Evolutionary conservation across 2,329 filamentous ascomycete genomes (phyloP), one percentile per base, ranked within the genome.

Genomic region (Metarhizium brunneum): DNA sequence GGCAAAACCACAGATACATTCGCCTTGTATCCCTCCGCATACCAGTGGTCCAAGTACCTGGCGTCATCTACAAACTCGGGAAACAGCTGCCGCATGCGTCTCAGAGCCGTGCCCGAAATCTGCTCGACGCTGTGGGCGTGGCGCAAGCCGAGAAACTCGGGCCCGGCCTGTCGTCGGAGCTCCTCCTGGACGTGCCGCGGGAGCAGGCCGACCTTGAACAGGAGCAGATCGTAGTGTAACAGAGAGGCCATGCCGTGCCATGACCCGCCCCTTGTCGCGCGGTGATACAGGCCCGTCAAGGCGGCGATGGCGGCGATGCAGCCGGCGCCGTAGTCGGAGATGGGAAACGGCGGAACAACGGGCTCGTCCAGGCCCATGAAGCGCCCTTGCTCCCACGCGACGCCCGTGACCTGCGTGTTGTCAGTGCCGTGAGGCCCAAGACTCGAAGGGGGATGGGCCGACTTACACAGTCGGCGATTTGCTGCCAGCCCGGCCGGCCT

Each of bases 281-380:
- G 77, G 61, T 79, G 77, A 62, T 82, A 83, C 8, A 89, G 73
- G 1, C 84, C 86, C 0, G 77, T 76, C 40, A 90, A 66, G 0
- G 85, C 85, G 3, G 85, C 82, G 60, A 87, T 83, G 48, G 84
- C 83, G 3, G 85, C 86, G 71, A 88, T 84, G 64, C 84, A 87
- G 35, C 86, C 86, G 0, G 86, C 88, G 43, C 85, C 85, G 62
- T 89, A 89, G 69, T 82, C 81, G 25, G 78, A 82, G 60, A 83
- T 83, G 35, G 81, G 81, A 56, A 84, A 83, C 0, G 84, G 83
- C 49, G 85, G 85, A 0, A 87, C 81, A 1, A 87, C 78, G 16
- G 84, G 84, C 63, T 86, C 84, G 36, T 79, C 64, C 13, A 83
- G 64, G 1, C 79, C 80, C 80, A 85, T 84, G 60, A 81, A 81